Evolutionary conservation across 768 basidiomycete genomes (phyloP), one percentile per base, ranked within the genome.

Genomic region (Auricularia auricula-judae): DNA sequence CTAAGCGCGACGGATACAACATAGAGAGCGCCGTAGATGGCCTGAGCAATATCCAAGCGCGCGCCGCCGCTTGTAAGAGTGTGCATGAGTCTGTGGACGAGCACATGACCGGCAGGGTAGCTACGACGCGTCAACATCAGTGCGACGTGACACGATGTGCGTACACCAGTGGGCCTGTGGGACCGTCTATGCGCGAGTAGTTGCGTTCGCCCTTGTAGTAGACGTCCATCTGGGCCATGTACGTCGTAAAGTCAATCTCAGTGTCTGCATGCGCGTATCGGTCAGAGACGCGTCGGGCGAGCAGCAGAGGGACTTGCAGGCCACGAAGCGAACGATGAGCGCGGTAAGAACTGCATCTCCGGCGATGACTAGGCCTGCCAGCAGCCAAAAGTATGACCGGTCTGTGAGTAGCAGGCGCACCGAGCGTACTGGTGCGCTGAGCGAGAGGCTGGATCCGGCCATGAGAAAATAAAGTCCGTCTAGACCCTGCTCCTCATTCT

Each of bases 201-300:
- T 94, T 84, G 59, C 87, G 80, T 72, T 95, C 88, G 39, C 94
- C 94, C 63, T 84, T 82, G 59, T 90, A 70, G 76, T 91, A 93
- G 51, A 88, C 72, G 64, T 87, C 81, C 1, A 90, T 82, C 63
- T 98, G 97, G 62, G 87, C 78, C 86, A 98, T 93, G 72, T 99
- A 99, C 0, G 97, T 98, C 71, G 87, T 83, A 86, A 92, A 98
- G 76, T 99, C 97, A 70, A 99, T 99, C 76, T 99, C 95, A 11
- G 97, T 98, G 77, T 95, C 96, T 98, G 78, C 43, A 54, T 14
- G 59, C 35, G 59, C 66, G 66, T 66, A 11, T 39, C 39, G 62
- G 33, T 42, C 12, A 43, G 4, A n/a, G 47, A 39, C 36, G 16
- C 36, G 43, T 34, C n/a, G 61, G 21, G 44, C 56, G 36, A 16